Conservation (phyloP, 2,329 filamentous ascomycete genomes). For the Claviceps sorghi region DNA sequence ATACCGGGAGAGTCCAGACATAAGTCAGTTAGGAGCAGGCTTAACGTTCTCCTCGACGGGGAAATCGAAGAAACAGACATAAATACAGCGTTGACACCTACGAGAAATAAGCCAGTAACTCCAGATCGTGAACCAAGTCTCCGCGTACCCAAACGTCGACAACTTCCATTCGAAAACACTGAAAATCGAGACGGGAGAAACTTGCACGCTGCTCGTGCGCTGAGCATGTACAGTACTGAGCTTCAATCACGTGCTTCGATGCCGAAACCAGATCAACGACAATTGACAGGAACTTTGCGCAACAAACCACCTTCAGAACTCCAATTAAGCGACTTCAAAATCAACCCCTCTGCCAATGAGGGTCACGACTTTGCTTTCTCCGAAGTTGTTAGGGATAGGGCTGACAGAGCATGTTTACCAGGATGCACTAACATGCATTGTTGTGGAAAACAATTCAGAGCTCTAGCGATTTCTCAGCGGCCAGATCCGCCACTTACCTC, state of each 20-base stretch:
- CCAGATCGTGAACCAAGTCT: conserved; percentile 7
- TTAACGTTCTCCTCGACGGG: conserved; percentile 21
- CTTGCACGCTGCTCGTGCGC: background rate
- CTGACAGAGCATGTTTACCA: conserved; percentile 53
- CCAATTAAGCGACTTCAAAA: conserved; percentile 59
- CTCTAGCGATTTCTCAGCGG: conserved; percentile 44
- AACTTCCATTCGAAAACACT: conserved; percentile 25
- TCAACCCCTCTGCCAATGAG: conserved; percentile 60
- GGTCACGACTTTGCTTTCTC: conserved; percentile 58
- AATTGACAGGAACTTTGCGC: conserved; percentile 31
- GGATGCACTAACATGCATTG: conserved; percentile 65
- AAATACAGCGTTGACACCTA: background rate
- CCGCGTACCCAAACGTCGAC: conserved; percentile 24
- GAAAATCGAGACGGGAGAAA: conserved; percentile 5
- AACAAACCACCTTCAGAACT: conserved; percentile 42
- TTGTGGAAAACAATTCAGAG: conserved; percentile 57
- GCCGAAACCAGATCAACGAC: background rate
- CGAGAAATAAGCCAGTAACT: background rate
- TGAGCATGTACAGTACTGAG: background rate
- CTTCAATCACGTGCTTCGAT: background rate
- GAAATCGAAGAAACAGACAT: background rate
- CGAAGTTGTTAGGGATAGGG: conserved; percentile 58
- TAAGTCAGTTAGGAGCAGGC: conserved; percentile 13
- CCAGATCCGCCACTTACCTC: conserved; percentile 22
- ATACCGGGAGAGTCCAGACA: background rate